Evolutionary conservation across 108 stramenopile species (phyloP).

Genomic region (Nitzschia sp.): DNA sequence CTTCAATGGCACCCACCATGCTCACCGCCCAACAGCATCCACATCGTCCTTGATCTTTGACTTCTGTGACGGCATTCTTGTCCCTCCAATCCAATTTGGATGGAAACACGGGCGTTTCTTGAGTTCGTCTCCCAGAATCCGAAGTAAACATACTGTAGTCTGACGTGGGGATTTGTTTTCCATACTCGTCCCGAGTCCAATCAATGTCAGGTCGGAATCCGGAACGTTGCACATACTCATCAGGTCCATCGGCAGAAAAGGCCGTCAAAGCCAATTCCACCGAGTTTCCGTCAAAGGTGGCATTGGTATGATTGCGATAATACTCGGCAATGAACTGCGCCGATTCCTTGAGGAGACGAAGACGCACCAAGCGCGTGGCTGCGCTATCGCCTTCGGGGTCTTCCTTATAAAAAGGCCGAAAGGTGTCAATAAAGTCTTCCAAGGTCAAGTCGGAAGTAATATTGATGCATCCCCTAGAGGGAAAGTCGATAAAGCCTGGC

Average conservation of each 20-base stretch:
- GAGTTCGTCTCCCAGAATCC: too few relatives aligned
- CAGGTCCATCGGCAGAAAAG: conserved; percentile 23
- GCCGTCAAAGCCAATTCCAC: conserved; percentile 29
- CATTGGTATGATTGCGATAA: background rate
- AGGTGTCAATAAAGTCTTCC: background rate
- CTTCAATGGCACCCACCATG: conserved; percentile 87
- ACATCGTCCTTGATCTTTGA: conserved; percentile 87
- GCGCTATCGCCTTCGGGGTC: background rate
- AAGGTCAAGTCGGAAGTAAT: background rate
- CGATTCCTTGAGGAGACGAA: background rate
- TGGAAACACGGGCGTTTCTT: background rate
- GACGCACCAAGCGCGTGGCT: background rate
- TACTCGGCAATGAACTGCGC: background rate
- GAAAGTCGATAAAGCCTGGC: too few relatives aligned
- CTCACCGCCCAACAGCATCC: conserved; percentile 94
- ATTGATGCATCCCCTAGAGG: background rate
- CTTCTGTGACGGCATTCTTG: conserved; percentile 66
- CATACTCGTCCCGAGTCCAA: background rate
- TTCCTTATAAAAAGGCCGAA: background rate
- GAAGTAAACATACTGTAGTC: background rate
- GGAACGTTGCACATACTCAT: conserved; percentile 20
- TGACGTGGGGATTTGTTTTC: background rate
- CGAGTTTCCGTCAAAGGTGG: background rate
- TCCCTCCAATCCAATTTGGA: conserved; percentile 67
- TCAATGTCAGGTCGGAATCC: background rate